Evolutionary conservation across 495 filamentous ascomycete species (phyloP).

Genomic region (Penicillium samsonianum): DNA sequence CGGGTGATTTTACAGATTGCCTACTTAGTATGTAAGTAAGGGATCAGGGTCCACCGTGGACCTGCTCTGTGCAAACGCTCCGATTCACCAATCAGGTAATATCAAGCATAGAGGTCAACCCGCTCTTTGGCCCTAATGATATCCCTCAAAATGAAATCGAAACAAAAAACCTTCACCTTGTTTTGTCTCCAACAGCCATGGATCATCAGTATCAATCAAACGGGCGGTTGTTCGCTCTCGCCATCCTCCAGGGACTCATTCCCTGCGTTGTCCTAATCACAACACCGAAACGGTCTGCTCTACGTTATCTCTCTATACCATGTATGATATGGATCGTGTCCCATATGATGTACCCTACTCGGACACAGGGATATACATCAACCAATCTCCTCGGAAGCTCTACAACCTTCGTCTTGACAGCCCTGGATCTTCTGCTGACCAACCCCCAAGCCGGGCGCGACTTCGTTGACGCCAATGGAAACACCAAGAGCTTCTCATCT

Average conservation of each 20-base stretch:
- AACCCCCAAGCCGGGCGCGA: conserved; percentile 18
- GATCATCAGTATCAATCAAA: background rate
- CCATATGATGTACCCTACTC: conserved; percentile 3
- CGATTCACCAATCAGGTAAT: too few relatives aligned
- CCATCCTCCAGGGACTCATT: conserved; percentile 10
- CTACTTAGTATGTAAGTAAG: too few relatives aligned
- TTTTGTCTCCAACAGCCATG: background rate
- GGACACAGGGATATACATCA: background rate
- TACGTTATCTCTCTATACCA: conserved; percentile 19
- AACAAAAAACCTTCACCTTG: too few relatives aligned
- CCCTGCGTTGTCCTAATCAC: conserved; percentile 7
- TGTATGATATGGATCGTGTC: conserved; percentile 15
- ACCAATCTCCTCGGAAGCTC: background rate
- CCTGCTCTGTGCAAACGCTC: too few relatives aligned
- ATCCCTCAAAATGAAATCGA: too few relatives aligned
- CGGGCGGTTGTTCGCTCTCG: background rate
- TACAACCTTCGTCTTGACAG: conserved; percentile 2
- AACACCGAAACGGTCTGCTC: conserved; percentile 11
- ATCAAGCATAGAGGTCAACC: too few relatives aligned
- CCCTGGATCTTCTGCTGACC: conserved; percentile 17
- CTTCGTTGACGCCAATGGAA: conserved; percentile 9
- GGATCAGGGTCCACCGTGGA: too few relatives aligned
- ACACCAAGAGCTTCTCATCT: background rate
- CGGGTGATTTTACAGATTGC: too few relatives aligned
- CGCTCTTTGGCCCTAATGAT: too few relatives aligned